Base-by-base conservation (phyloP, 176 grass and related monocot species). In the Bolboschoenus planiculmis region DNA sequence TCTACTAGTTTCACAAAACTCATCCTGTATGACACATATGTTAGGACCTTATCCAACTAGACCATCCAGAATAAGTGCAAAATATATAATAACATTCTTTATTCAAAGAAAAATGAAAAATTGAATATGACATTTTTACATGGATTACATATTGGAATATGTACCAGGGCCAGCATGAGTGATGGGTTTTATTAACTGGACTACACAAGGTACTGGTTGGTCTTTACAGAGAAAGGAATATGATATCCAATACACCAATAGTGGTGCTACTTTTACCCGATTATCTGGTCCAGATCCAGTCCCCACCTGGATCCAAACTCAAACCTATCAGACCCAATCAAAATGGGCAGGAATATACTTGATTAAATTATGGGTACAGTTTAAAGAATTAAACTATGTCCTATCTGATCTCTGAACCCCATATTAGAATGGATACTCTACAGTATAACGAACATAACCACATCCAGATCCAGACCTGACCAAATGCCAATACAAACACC, bases 1-100 rank as follows among this genome's bases (percentile, higher is more conserved):
- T 98, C 92, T 29, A 91, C 70, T n/a, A 98, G 84, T 59, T 84
- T 88, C 79, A 95, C 93, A 60, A 98, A 95, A 60, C 86, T 88
- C 89, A 95, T 82, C 84, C 96, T 98, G 80, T 80, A 56, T 68
- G 20, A 91, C 4, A 76, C 39, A 60, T 2, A 24, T 48, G 43
- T 76, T 51, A 76, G 71, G 43, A 29, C 44, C 66, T 31, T 16
- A 30, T 51, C 71, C 14, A 31, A 50, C 14, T 76, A 15, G 21
- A 5, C n/a, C 24, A 7, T 31, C 44, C 23, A 31, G 1, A 51
- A 30, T 7, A 83, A 63, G 58, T 29, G 75, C 21, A 81, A 53
- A 62, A 84, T 70, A 85, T 10, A 81, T 20, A 60, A 30, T 31
- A 76, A 3, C 5, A 60, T 6, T 6, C 13, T 10, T 8, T 10